Base-by-base conservation (phyloP, 805 yeast species). In the Zygoascus flipseniorum region DNA sequence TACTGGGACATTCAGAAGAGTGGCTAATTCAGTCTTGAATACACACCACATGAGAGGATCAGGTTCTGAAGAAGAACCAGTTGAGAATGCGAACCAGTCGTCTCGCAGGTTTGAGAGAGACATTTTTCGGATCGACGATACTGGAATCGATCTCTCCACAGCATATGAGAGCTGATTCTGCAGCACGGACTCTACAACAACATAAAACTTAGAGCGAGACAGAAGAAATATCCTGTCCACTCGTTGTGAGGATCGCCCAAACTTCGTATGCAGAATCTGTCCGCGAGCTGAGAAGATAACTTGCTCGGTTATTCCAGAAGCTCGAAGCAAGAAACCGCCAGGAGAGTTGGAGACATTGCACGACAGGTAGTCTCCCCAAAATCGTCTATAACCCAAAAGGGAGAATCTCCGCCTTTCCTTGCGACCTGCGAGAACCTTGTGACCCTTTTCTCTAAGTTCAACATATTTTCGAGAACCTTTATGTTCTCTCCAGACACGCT, bases 351-450 rank as follows among this genome's bases (percentile, higher is more conserved):
- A 67, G 59, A 83, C 86, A 69, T 89, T 90, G 64, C 96, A 86
- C 14, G 83, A 87, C 56, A 93, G 71, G 62, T 93, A 93, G 68
- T 93, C 99, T n/a, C 98, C 99, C 83, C 86, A 79, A 61, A 79
- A 95, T 6, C 92, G 84, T 61, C 99, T 79, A 51, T 83, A 85
- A 0, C 98, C 98, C 43, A 89, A 69, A 65, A 93, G 72, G 28
- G 96, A 86, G 78, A 89, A 78, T 50, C 93, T 72, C 65, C 99
- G 81, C 71, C 99, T 86, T 67, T 93, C 93, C 64, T 93, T 93
- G 62, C 86, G 77, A 35, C 84, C 83, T 20, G 76, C 82, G 47
- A 90, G 73, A 35, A 89, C 68, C 18, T 76, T 76, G 35, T 83
- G 83, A 53, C 97, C 97, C 57, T 81, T 78, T 61, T 92, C 97